Conservation (phyloP, 805 yeast genomes). For the Candida morakotiae region DNA sequence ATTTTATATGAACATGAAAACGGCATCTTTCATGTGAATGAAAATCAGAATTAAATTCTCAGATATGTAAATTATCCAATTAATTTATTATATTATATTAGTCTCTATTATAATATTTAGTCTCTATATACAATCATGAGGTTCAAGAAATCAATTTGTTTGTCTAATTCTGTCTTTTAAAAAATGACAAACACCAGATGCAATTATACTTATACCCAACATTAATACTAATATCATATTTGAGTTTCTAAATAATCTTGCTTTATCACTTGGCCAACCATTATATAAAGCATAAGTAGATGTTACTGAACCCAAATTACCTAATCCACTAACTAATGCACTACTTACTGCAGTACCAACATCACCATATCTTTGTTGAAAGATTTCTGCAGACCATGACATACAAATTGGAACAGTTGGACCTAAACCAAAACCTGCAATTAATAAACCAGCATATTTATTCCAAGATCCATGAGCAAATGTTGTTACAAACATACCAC, state of each 20-base stretch:
- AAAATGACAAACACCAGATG: slow-evolving; percentile 29
- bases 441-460: slow-evolving; percentile 72
- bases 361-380: slow-evolving; percentile 69
- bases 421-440: slow-evolving; percentile 84
- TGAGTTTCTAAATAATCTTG: slow-evolving; percentile 58
- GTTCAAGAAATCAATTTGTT: too few relatives aligned
- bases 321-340: slow-evolving; percentile 82
- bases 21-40: too few relatives aligned
- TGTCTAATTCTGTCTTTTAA: slow-evolving; percentile 29
- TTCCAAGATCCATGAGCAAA: slow-evolving; percentile 73
- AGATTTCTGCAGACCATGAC: slow-evolving; percentile 79
- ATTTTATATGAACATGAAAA: too few relatives aligned
- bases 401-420: slow-evolving; percentile 87
- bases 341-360: slow-evolving; percentile 81
- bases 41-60: too few relatives aligned
- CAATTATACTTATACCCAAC: slow-evolving; percentile 67
- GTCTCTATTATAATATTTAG: too few relatives aligned
- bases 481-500: slow-evolving; percentile 73
- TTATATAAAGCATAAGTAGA: slow-evolving; percentile 81
- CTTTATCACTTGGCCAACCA: slow-evolving; percentile 82
- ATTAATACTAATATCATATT: slow-evolving; percentile 83
- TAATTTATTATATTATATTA: too few relatives aligned
- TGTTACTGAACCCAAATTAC: slow-evolving; percentile 81
- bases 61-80: too few relatives aligned
- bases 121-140: too few relatives aligned